A percentile compares a stretch with the other conserved stretches of the same genome.
Conservation (phyloP, 257 asterid genomes). For the Jaltomata sinuosa region DNA sequence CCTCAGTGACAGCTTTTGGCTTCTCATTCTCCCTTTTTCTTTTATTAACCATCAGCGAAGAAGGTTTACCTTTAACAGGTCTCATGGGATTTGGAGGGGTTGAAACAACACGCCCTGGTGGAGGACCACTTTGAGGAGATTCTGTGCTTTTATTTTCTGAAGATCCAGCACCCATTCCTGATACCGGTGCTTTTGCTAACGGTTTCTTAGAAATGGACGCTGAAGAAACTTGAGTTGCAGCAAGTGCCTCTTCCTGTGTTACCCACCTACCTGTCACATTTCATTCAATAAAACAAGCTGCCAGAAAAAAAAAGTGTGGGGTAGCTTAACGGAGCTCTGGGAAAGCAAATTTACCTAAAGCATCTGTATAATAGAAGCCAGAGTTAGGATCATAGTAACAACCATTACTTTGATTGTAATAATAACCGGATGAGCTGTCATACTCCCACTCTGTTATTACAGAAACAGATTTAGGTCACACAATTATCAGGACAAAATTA, state of each 20-base stretch:
- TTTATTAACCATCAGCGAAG: constrained; percentile 61
- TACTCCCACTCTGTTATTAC: constrained; percentile 70
- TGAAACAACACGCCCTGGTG: constrained; percentile 73
- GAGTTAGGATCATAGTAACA: constrained; percentile 89
- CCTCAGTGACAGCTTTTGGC: constrained; percentile 67
- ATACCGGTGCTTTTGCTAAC: constrained; percentile 27
- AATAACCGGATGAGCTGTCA: constrained; percentile 75
- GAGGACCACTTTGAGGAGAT: constrained; percentile 46
- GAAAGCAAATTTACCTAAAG: constrained; percentile 49
- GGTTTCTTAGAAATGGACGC: constrained; percentile 43
- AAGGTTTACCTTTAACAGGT: constrained; percentile 56
- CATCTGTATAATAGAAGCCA: constrained; percentile 85
- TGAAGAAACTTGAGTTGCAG: constrained; percentile 44
- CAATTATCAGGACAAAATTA: background rate
- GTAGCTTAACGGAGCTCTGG: background rate
- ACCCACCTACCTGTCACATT: constrained; percentile 78
- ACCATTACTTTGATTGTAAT: constrained; percentile 45
- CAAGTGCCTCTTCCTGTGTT: constrained; percentile 69
- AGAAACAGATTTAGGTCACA: background rate
- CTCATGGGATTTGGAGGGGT: constrained; percentile 63
- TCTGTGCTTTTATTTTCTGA: constrained; percentile 34
- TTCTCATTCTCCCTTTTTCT: constrained; percentile 59
- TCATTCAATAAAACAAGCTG: background rate
- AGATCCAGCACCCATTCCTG: constrained; percentile 15
- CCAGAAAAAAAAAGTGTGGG: background rate